Percentiles rank a stretch among this genome's conserved stretches.
Evolutionary conservation across 2,329 filamentous ascomycete species (phyloP).

Genomic region (Sarocladium oryzae): DNA sequence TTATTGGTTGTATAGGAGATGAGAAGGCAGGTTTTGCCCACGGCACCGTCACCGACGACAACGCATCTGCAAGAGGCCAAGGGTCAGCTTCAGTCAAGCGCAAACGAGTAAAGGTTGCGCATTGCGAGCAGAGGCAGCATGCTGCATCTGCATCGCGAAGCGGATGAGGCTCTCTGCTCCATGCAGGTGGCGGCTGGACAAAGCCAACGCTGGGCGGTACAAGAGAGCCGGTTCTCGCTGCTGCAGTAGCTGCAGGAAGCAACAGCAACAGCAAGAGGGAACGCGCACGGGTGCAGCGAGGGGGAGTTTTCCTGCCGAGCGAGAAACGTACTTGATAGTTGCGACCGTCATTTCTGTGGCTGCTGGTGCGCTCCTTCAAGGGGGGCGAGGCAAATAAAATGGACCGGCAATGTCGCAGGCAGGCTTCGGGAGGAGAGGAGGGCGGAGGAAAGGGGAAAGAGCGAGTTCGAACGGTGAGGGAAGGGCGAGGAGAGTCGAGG

Average conservation of each 20-base stretch:
- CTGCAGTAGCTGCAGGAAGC: constrained; percentile 11
- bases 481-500: background rate
- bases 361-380: constrained; percentile 5
- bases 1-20: constrained; percentile 99
- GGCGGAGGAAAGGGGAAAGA: background rate
- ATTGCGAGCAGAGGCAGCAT: background rate
- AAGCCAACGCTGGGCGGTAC: background rate
- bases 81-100: constrained; percentile 10
- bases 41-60: constrained; percentile 97
- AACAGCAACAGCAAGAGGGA: constrained; percentile 12
- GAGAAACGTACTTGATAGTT: constrained; percentile 53
- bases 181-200: background rate
- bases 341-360: constrained; percentile 46
- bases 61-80: constrained; percentile 74
- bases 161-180: background rate
- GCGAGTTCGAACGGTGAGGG: background rate
- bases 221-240: background rate
- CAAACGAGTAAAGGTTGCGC: background rate
- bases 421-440: background rate
- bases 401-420: constrained; percentile 7
- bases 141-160: background rate
- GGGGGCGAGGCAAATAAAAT: constrained; percentile 9
- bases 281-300: constrained; percentile 9
- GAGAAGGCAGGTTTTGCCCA: constrained; percentile 97
- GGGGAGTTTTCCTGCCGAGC: background rate